Percentiles rank a stretch among this genome's conserved stretches.
Evolutionary conservation across 73 alveolate genomes (phyloP).

Genomic region (Stentor coeruleus): DNA sequence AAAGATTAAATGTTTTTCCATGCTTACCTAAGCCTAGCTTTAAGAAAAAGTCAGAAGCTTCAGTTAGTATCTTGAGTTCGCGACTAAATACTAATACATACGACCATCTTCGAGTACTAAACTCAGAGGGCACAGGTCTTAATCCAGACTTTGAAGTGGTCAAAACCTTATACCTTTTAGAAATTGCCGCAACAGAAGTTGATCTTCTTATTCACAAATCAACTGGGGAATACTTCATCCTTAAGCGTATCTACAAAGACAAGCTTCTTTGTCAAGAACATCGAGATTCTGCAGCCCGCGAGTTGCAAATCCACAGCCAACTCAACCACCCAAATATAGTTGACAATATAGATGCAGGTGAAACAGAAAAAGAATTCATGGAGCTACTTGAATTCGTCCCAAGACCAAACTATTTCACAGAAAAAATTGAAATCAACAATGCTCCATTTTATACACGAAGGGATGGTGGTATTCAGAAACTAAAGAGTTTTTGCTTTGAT

Average conservation of each 20-base stretch:
- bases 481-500: constrained; percentile 33
- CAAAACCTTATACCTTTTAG: background rate
- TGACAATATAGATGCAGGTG: constrained; percentile 47
- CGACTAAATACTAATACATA: background rate
- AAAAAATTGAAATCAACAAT: constrained; percentile 34
- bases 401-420: constrained; percentile 38
- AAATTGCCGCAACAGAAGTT: background rate
- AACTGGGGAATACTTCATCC: background rate
- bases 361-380: constrained; percentile 34
- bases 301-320: constrained; percentile 50
- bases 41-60: background rate
- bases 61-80: background rate
- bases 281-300: constrained; percentile 26
- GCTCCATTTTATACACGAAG: constrained; percentile 13
- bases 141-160: background rate
- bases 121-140: background rate
- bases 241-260: background rate
- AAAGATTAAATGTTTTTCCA: background rate
- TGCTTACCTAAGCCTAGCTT: background rate
- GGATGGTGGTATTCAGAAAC: constrained; percentile 27
- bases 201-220: background rate
- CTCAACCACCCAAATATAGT: constrained; percentile 47
- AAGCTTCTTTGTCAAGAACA: background rate
- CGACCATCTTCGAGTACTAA: background rate
- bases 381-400: constrained; percentile 46